Evolutionary conservation across 2,329 filamentous ascomycete species (phyloP), one percentile per base, ranked within the genome.

Genomic region (Fusarium xyrophilum): DNA sequence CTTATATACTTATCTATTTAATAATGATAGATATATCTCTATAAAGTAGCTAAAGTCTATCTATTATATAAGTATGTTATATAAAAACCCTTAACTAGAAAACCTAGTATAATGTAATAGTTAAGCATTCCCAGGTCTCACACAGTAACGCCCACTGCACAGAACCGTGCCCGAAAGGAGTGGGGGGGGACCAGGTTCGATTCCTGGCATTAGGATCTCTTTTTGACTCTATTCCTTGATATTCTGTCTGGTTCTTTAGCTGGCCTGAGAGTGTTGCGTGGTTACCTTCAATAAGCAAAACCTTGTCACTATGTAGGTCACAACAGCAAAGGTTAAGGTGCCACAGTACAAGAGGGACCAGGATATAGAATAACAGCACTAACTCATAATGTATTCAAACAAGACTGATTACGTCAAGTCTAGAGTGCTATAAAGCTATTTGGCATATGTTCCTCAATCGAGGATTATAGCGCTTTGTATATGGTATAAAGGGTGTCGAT

Each of bases 331-430:
- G 15, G 7, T 48, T 19, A 33, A 23, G 13, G 17, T 1, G 21
- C 28, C 46, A 25, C n/a, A 7, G n/a, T 7, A 25, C 5, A n/a
- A 17, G 15, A 32, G 4, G 6, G 17, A 7, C 25, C 7, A 5
- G 11, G 4, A 5, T 23, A 5, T 1, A n/a, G 14, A 25, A 6
- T 7, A 23, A 14, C 46, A 33, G 5, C 12, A 15, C 9, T 23
- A 6, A 19, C 11, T 19, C 12, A 32, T 2, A 7, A 8, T 19
- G 1, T 4, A 14, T 25, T 14, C 1, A 13, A 6, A 3, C 14
- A 25, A 23, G 12, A 15, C 15, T 11, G 9, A 33, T 9, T 5
- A 19, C 6, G 5, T 14, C 10, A 23, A 23, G 8, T 33, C 28
- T 14, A 43, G 19, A 43, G 40, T 27, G 17, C 13, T 27, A 14